Evolutionary conservation across 2,329 filamentous ascomycete genomes (phyloP).

Genomic region (Penicillium psychrosexuale): DNA sequence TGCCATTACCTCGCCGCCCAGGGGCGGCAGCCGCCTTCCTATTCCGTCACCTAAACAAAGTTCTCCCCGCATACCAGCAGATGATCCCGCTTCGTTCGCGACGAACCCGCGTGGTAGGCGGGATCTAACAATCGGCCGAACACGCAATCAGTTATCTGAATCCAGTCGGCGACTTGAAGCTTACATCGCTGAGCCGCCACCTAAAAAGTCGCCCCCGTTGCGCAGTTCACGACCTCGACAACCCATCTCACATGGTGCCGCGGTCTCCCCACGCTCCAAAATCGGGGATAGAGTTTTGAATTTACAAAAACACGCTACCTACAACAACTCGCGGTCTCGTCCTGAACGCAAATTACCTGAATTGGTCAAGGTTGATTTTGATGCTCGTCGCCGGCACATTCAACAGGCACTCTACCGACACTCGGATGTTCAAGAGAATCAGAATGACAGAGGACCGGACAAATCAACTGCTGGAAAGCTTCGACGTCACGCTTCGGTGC

Average conservation of each 20-base stretch:
- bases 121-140: constrained; percentile 32
- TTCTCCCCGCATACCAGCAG: constrained; percentile 26
- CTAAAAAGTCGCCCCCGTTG: constrained; percentile 73
- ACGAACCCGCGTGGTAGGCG: constrained; percentile 37
- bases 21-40: constrained; percentile 41
- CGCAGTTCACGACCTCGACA: constrained; percentile 79
- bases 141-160: constrained; percentile 40
- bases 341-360: constrained; percentile 52
- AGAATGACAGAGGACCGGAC: constrained; percentile 48
- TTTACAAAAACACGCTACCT: constrained; percentile 39
- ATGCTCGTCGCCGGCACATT: constrained; percentile 75
- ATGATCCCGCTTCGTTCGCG: constrained; percentile 28
- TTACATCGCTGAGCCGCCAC: constrained; percentile 66
- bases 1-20: constrained; percentile 36
- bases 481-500: constrained; percentile 39
- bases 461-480: constrained; percentile 56
- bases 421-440: constrained; percentile 68
- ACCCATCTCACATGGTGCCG: constrained; percentile 70
- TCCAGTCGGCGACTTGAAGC: constrained; percentile 65
- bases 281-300: constrained; percentile 56
- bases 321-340: constrained; percentile 33
- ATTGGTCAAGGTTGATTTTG: constrained; percentile 77
- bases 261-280: constrained; percentile 66
- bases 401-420: constrained; percentile 70
- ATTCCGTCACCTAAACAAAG: constrained; percentile 37